Evolutionary conservation across 306 rosid genomes (phyloP).

Genomic region (Echinosophora koreensis): DNA sequence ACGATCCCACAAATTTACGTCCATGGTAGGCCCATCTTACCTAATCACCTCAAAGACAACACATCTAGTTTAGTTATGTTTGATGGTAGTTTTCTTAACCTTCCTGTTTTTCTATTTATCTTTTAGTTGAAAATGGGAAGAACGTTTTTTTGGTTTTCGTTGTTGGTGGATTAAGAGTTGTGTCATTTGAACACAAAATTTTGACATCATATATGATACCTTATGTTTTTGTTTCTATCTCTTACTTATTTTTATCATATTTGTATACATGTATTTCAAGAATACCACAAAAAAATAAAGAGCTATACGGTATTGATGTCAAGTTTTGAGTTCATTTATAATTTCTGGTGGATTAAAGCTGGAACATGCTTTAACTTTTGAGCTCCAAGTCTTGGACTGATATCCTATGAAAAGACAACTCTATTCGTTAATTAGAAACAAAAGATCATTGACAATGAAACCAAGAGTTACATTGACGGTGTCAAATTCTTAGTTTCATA

Average conservation of each 20-base stretch:
- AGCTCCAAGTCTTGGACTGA: neutral
- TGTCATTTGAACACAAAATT: too few relatives aligned
- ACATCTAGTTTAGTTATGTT: constrained; percentile 29
- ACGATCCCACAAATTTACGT: constrained; percentile 1
- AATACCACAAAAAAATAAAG: too few relatives aligned
- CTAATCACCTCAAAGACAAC: constrained; percentile 14
- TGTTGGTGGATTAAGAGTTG: too few relatives aligned
- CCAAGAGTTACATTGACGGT: constrained; percentile 12
- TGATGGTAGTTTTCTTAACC: neutral
- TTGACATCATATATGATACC: too few relatives aligned
- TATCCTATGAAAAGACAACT: constrained; percentile 27
- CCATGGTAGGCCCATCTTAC: constrained; percentile 18
- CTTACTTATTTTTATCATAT: too few relatives aligned
- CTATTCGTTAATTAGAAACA: constrained; percentile 16
- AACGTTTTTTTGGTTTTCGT: constrained; percentile 5
- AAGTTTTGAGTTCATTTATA: too few relatives aligned
- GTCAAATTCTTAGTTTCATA: neutral
- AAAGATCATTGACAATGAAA: constrained; percentile 3
- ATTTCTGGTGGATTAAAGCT: neutral
- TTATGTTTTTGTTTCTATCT: too few relatives aligned
- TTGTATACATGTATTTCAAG: too few relatives aligned
- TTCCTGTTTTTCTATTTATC: neutral
- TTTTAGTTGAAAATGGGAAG: constrained; percentile 14
- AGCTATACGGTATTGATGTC: too few relatives aligned
- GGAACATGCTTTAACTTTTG: constrained; percentile 1